Base-by-base conservation (phyloP, 192 early-diverging fungal species). In the Coemansia sp. region DNA sequence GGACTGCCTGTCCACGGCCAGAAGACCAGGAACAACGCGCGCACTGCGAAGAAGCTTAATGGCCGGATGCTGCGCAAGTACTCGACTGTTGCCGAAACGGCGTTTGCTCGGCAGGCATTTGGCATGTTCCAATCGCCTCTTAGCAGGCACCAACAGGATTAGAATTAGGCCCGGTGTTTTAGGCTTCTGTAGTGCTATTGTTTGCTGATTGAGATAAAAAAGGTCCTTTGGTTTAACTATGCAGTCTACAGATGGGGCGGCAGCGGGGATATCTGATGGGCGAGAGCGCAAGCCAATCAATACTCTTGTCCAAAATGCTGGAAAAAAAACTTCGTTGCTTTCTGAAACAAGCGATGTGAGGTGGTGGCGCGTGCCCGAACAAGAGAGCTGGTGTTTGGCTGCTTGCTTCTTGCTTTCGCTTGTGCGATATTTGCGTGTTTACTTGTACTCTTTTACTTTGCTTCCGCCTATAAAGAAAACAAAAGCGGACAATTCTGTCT, bases 1-100 rank as follows among this genome's bases (percentile, higher is more conserved):
- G 83, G 88, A 9, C 59, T 90, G 60, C 95, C 95, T 2, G 95
- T 95, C 13, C 86, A 90, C 38, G 93, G 93, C 6, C 92, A 94
- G 65, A 74, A 83, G 33, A 95, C 95, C 1, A 81, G 79, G 42
- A 92, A 88, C 50, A 98, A 98, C 69, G 81, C 86, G 33, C 81
- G 79, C 65, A 95, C 90, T 6, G 92, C 95, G 8, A 91, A 86
- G 68, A 88, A 82, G 56, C 57, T 95, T 53, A 98, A 98, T 40
- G 70, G 76, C 29, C 35, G 29, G 14, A 50, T 40, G 70, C 50
- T 86, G 57, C 56, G 70, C 52, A 63, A 58, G 38, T 79, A 70
- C 62, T 79, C 77, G 60, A 75, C 77, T 5, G 23, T 33, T 18
- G 18, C 60, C 3, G 30, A 46, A 8, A 56, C 53, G 3, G 60